Evolutionary conservation across 164 flowering plant genomes (phyloP).

Genomic region (Brasenia schreberi): DNA sequence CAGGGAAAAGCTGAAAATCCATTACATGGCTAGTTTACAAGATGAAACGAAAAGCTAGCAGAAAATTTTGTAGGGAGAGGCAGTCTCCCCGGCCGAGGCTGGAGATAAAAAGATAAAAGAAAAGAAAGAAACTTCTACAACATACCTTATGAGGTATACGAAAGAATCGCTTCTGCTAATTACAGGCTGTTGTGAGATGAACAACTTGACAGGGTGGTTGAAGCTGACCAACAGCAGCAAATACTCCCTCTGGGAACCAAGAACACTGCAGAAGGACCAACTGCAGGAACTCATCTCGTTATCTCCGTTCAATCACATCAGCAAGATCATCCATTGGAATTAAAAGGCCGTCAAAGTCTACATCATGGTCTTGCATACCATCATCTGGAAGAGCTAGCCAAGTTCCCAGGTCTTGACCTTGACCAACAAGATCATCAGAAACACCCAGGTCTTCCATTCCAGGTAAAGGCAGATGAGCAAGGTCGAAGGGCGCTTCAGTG

Average conservation of each 20-base stretch:
- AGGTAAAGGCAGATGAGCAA: constrained; percentile 52
- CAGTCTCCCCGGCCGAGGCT: not conserved
- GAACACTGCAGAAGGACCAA: not conserved
- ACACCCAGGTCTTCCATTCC: constrained; percentile 53
- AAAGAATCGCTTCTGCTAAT: not conserved
- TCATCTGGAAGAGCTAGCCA: constrained; percentile 58
- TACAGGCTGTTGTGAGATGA: not conserved
- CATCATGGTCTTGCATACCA: constrained; percentile 48
- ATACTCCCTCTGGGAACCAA: not conserved
- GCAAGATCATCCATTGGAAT: constrained; percentile 85
- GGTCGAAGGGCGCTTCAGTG: constrained; percentile 41
- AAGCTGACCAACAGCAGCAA: not conserved
- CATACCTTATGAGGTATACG: not conserved
- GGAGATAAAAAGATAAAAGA: not conserved
- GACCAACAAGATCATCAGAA: constrained; percentile 41
- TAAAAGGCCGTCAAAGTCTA: constrained; percentile 41
- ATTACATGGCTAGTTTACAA: no score
- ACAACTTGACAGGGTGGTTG: not conserved
- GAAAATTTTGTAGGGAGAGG: not conserved
- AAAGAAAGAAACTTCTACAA: not conserved
- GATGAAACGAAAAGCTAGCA: no score
- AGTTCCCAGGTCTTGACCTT: constrained; percentile 48
- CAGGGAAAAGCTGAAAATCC: no score
- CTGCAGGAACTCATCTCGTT: constrained; percentile 49
- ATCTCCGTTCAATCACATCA: constrained; percentile 19